A percentile compares a stretch with the other conserved stretches of the same genome.
Evolutionary conservation across 2,329 filamentous ascomycete species (phyloP).

Genomic region (Claviceps fusiformis): DNA sequence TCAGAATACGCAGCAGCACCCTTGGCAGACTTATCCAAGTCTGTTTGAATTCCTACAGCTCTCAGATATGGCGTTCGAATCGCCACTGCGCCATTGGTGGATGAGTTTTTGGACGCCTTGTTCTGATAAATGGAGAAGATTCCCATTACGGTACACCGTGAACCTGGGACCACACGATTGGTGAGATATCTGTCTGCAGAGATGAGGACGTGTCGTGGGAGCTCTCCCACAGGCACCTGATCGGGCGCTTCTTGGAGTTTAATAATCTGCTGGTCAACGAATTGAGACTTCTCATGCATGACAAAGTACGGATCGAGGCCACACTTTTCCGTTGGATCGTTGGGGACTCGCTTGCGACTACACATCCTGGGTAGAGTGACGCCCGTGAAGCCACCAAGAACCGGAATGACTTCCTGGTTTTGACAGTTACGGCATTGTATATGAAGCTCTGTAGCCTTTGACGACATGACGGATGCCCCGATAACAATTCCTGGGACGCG

Average conservation of each 20-base stretch:
- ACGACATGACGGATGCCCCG: conserved; percentile 89
- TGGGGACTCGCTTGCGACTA: conserved; percentile 45
- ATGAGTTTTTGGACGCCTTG: conserved; percentile 69
- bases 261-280: conserved; percentile 95
- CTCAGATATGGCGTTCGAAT: conserved; percentile 92
- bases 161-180: conserved; percentile 89
- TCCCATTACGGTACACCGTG: conserved; percentile 87
- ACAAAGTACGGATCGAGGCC: conserved; percentile 94
- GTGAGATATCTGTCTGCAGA: conserved; percentile 94
- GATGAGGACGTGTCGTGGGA: conserved; percentile 87
- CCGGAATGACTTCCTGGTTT: conserved; percentile 53
- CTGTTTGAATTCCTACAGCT: conserved; percentile 82
- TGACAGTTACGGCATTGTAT: conserved; percentile 84
- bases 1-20: conserved; percentile 76
- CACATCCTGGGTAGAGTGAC: conserved; percentile 75
- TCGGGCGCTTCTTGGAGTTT: conserved; percentile 97
- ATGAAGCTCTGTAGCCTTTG: conserved; percentile 76
- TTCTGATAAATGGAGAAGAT: conserved; percentile 97
- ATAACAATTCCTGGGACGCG: conserved; percentile 96
- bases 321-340: conserved; percentile 61
- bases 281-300: conserved; percentile 81
- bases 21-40: conserved; percentile 79
- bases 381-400: conserved; percentile 77
- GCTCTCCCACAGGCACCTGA: conserved; percentile 90
- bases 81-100: conserved; percentile 67